phyloP scores from a whole-genome alignment of 345 rosid species.

The Citrus cavaleriei region DNA sequence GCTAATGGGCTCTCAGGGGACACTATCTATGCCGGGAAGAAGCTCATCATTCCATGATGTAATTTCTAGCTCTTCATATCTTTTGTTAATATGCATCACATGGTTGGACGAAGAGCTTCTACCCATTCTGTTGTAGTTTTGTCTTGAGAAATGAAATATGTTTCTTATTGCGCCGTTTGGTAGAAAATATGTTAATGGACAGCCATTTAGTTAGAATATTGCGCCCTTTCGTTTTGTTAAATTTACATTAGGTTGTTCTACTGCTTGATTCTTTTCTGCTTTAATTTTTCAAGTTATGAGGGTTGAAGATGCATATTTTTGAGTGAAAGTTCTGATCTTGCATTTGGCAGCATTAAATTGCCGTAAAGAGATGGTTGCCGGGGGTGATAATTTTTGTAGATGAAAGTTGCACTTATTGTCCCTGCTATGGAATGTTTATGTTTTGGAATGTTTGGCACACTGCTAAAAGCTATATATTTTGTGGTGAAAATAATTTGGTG shows the following conservation, averaged over 20 bases:
- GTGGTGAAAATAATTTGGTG: neutral
- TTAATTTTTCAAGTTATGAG: too few relatives aligned
- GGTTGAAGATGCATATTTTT: neutral
- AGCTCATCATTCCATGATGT: slow-evolving; percentile 32
- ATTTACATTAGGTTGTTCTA: neutral
- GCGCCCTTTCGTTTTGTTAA: neutral
- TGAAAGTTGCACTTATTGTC: neutral
- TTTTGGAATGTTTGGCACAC: neutral
- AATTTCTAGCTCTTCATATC: neutral
- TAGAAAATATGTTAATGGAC: neutral
- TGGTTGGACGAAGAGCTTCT: neutral
- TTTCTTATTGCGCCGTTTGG: neutral
- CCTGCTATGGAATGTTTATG: neutral
- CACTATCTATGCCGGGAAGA: slow-evolving; percentile 34
- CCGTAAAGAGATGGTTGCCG: neutral
- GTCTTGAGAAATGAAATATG: neutral
- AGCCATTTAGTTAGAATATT: neutral
- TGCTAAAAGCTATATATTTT: neutral
- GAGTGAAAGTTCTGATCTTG: neutral
- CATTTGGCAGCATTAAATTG: neutral
- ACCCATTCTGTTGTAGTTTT: neutral
- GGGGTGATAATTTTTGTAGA: neutral
- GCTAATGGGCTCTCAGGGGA: slow-evolving; percentile 33
- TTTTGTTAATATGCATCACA: neutral
- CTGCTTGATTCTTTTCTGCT: neutral